These are phyloP conservation scores for Suillus clintonianus DNA, from an alignment of 768 basidiomycete genomes.

Conservation along the genomic window DNA sequence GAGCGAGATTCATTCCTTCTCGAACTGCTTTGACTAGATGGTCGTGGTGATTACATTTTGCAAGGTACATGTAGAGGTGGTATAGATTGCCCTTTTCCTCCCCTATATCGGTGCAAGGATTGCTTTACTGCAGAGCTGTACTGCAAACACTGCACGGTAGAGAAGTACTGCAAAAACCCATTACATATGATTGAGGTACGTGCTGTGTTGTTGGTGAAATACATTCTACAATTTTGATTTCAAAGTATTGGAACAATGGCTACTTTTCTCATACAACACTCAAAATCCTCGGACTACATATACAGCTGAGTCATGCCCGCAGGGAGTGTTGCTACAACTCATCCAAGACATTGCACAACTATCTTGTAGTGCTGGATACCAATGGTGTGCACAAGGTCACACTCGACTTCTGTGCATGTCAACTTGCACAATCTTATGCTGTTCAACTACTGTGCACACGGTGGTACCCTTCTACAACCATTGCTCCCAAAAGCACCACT, in stretches of 20 bases:
- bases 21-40: constrained; percentile 6
- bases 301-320: constrained; percentile 22
- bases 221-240: no score
- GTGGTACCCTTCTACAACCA: constrained; percentile 9
- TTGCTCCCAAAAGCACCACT: background rate
- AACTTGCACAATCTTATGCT: background rate
- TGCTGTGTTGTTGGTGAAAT: background rate
- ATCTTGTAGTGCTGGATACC: constrained; percentile 19
- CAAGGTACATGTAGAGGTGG: background rate
- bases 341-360: constrained; percentile 4
- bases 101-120: background rate
- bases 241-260: constrained; percentile 19
- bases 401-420: constrained; percentile 16
- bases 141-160: background rate
- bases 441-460: constrained; percentile 11
- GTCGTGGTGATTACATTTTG: background rate
- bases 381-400: constrained; percentile 23
- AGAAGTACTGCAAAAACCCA: background rate
- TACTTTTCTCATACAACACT: constrained; percentile 15
- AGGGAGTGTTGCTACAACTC: constrained; percentile 12
- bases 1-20: constrained; percentile 4
- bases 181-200: constrained; percentile 6
- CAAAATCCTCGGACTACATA: constrained; percentile 18
- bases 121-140: background rate
- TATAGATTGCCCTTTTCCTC: no score